Evolutionary conservation across 164 flowering plant genomes (phyloP), one percentile per base, ranked within the genome.

Genomic region (Taxillus chinensis): DNA sequence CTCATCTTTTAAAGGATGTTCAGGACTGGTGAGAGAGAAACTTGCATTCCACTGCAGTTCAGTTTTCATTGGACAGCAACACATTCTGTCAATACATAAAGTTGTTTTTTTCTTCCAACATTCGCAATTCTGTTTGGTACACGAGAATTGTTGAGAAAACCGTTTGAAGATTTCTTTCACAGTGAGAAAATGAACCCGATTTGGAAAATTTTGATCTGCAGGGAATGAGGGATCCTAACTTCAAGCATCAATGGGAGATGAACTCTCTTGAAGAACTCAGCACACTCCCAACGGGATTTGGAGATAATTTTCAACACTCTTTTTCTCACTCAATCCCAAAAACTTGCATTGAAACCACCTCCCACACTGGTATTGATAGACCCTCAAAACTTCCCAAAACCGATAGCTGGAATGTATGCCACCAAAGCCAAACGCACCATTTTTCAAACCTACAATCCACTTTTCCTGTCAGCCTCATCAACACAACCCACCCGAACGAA

Each of bases 201-300:
- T 5, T 15, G 37, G 39, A 54, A 17, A 54, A 17, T 54, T 27
- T 8, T 7, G 45, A 48, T 57, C 53, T 53, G 13, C 69, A 85
- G 90, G 93, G 76, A 67, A 76, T 82, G 75, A 87, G 75, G 55
- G 83, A 82, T 65, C 60, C 67, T 12, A 45, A 71, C 57, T 78
- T 81, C 63, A 62, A 75, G 48, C 67, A 73, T 15, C 82, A 77
- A 62, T 79, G 78, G 71, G 72, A 76, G 12, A 64, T 77, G 73
- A 69, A 66, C 65, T 75, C 81, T 2, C 14, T 70, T 14, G 84
- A 82, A 58, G 85, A 82, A 54, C 62, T 83, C 5, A 71, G 66
- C 49, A 37, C 72, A 40, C 72, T 67, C 8, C 82, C 80, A 67
- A 75, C 51, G 67, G 77, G 82, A 55, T 74, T 80, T 66, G 82